These are phyloP conservation scores for Penicillium lagena DNA, from an alignment of 495 filamentous ascomycete species.

Conservation along the genomic window DNA sequence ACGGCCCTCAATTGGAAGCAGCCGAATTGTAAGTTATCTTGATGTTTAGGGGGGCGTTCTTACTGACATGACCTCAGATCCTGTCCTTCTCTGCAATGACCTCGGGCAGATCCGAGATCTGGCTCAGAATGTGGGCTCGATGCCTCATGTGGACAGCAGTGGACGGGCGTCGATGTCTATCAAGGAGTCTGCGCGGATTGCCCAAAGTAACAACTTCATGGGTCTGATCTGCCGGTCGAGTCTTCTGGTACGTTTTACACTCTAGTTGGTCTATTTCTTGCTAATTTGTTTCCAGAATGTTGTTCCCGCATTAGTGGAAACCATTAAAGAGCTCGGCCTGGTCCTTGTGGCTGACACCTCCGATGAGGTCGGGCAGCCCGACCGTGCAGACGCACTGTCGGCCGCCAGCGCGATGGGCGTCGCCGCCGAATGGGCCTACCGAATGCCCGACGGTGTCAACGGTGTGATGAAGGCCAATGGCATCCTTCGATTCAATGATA, in stretches of 20 bases:
- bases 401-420: constrained; percentile 36
- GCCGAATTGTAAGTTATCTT: constrained; percentile 68
- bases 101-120: constrained; percentile 54
- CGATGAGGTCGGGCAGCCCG: constrained; percentile 29
- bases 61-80: constrained; percentile 45
- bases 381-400: constrained; percentile 39
- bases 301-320: constrained; percentile 83
- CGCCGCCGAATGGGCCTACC: constrained; percentile 36
- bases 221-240: constrained; percentile 83
- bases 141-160: constrained; percentile 49
- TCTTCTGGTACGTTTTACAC: constrained; percentile 60
- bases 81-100: constrained; percentile 91
- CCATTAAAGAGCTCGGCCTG: constrained; percentile 88
- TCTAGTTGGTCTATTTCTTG: background rate
- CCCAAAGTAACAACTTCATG: constrained; percentile 97
- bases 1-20: constrained; percentile 98
- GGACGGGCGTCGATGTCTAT: constrained; percentile 72
- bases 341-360: constrained; percentile 90
- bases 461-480: constrained; percentile 80
- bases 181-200: constrained; percentile 90
- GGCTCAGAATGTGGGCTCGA: constrained; percentile 35
- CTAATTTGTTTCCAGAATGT: constrained; percentile 58
- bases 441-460: constrained; percentile 67
- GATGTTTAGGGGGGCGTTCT: too few relatives aligned
- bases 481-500: constrained; percentile 86